Base-by-base conservation (phyloP, 495 filamentous ascomycete genomes). In the Aspergillus funiculosus region DNA sequence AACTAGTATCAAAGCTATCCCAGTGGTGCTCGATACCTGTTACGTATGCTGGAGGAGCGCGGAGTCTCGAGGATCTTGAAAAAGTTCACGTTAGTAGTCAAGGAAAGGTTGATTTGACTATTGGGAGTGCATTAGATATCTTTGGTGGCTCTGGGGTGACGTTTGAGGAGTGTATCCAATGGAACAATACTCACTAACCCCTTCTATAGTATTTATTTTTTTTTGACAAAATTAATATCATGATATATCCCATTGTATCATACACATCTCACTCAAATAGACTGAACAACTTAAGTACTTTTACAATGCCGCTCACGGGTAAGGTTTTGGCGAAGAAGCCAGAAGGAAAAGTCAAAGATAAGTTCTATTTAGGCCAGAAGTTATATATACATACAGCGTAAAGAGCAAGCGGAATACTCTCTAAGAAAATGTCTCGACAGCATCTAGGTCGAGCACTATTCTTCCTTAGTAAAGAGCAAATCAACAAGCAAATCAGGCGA, bases 1-100 rank as follows among this genome's bases (percentile, higher is more conserved):
- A 84, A 39, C 69, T 98, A 2, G 89, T 98, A 0, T 64, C 74
- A 42, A 79, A 70, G 43, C 67, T 98, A 36, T 84, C 87, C 1
- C 64, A 80, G 51, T 97, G 90, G 87, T 92, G 88, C 54, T 79
- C 72, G 7, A 89, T 92, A 35, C 94, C 92, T 7, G 83, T 96
- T 4, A 98, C 92, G 2, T 98, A 98, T 70, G 92, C 92, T 22
- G 92, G 92, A 6, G 94, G 92, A 7, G 91, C 85, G n/a, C 78
- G 86, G 31, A 83, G 74, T 52, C 59, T 94, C 2, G 73, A 80
- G 31, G 91, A 97, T 58, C 66, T 97, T 18, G 84, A 89, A 39
- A 70, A 72, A 30, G 91, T 97, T 10, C 83, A 88, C 64, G 60
- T 60, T 4, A 67, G 95, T 37, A 95, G 89, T 56, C 56, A 66